Base-by-base conservation (phyloP, 441 rosid genomes). In the Pelargonium australe region DNA sequence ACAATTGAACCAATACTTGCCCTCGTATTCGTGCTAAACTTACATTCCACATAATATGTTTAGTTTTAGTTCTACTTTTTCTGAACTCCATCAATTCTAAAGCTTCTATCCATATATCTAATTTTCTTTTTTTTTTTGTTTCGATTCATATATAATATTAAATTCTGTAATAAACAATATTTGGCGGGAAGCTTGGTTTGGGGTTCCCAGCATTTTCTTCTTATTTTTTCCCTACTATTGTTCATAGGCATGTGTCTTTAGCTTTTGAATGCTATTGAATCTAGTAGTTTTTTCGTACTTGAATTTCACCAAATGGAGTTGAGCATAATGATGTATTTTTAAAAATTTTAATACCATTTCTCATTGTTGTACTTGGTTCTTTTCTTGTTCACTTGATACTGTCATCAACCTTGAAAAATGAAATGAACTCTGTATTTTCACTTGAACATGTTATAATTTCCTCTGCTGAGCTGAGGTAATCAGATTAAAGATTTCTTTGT, bases 381-480 rank as follows among this genome's bases (percentile, higher is more conserved):
- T 20, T 1, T 65, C 51, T 68, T 66, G 67, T 66, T 34, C 43
- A 20, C 57, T 23, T 37, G 47, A 63, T 16, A 34, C 55, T 65
- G 69, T 64, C 70, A 57, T 77, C 63, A 63, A 66, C 44, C 69
- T 67, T 66, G 70, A 70, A 51, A 68, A 60, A 12, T 8, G 28
- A 60, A 23, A 60, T 41, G 28, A 53, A 19, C 66, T 23, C 40
- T 65, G 41, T 68, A 64, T 49, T 69, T 47, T 64, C 70, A 61
- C 51, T 76, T 65, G 63, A 66, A 53, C 17, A 47, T 65, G 23
- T 53, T 58, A 61, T 51, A 45, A 25, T 64, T 51, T 57, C 68
- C 40, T 19, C 7, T 64, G 37, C 63, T 69, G 12, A 16, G 31
- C 40, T 57, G 34, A 66, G 37, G 7, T 65, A 9, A 37, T 9